A percentile compares a stretch with the other conserved stretches of the same genome.
These are phyloP conservation scores for Candida andamanensis DNA, from an alignment of 805 yeast species.

Conservation along the genomic window DNA sequence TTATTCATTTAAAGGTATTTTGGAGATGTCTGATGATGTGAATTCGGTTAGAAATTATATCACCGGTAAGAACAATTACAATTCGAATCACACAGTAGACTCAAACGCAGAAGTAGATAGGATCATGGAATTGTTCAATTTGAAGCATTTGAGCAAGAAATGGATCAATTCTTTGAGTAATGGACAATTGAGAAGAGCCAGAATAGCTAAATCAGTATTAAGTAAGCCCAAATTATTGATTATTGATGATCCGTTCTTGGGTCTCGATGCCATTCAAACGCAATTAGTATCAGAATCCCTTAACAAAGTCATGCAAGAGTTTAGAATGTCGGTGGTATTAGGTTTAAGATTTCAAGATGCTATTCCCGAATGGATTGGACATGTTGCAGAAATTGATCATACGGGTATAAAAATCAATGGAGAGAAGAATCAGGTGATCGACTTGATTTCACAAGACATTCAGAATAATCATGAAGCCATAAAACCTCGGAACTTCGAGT, in stretches of 20 bases:
- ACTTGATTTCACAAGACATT: slow-evolving; percentile 1
- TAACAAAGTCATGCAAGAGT: slow-evolving; percentile 17
- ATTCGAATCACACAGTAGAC: slow-evolving; percentile 25
- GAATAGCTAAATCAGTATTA: slow-evolving; percentile 72
- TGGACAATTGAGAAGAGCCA: slow-evolving; percentile 89
- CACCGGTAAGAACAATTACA: slow-evolving; percentile 52
- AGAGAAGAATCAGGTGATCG: slow-evolving; percentile 20
- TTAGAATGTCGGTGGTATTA: slow-evolving; percentile 55
- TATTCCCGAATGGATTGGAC: slow-evolving; percentile 76
- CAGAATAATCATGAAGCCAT: slow-evolving; percentile 4
- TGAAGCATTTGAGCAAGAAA: slow-evolving; percentile 54
- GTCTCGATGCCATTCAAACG: slow-evolving; percentile 76
- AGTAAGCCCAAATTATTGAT: slow-evolving; percentile 60
- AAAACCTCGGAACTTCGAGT: slow-evolving; percentile 12
- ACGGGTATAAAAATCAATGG: slow-evolving; percentile 54
- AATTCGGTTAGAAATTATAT: slow-evolving; percentile 52
- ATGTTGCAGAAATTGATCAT: slow-evolving; percentile 58
- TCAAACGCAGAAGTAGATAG: slow-evolving; percentile 29
- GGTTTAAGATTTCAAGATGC: slow-evolving; percentile 76
- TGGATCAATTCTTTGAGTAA: slow-evolving; percentile 88
- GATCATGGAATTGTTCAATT: slow-evolving; percentile 35
- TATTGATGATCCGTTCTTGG: slow-evolving; percentile 89
- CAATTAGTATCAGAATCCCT: slow-evolving; percentile 54
- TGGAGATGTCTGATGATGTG: slow-evolving; percentile 54
- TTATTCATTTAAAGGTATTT: slow-evolving; percentile 62